These are phyloP conservation scores for Sporothrix pallida DNA, from an alignment of 2,329 filamentous ascomycete genomes.

Conservation along the genomic window DNA sequence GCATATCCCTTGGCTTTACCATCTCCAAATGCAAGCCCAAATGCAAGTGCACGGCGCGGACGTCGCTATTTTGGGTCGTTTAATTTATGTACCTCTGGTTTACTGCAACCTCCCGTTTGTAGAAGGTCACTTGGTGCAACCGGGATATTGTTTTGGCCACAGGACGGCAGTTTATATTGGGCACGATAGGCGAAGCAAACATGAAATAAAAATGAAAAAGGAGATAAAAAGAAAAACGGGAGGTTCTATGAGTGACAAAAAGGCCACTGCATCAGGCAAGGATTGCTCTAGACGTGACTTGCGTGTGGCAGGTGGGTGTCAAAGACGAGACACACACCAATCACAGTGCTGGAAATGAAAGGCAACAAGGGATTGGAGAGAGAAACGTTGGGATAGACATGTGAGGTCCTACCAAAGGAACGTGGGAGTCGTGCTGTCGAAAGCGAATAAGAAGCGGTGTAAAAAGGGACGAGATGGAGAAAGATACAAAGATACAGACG, in stretches of 20 bases:
- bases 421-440: neutral
- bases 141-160: neutral
- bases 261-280: too few relatives aligned
- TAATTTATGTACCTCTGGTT: conserved; percentile 1
- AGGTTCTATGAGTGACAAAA: neutral
- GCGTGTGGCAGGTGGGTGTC: neutral
- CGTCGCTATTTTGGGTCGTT: neutral
- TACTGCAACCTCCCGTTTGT: neutral
- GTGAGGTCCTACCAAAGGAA: conserved; percentile 5
- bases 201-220: too few relatives aligned
- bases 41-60: neutral
- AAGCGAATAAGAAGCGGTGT: conserved; percentile 14
- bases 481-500: neutral
- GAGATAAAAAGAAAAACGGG: neutral
- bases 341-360: neutral
- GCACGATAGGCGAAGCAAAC: neutral
- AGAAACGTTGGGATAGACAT: neutral
- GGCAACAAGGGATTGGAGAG: too few relatives aligned
- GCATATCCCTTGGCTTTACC: neutral
- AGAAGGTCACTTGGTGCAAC: conserved; percentile 1
- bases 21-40: neutral
- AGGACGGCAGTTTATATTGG: conserved; percentile 10
- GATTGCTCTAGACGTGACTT: neutral
- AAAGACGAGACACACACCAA: neutral
- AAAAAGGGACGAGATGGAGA: neutral